These are phyloP conservation scores for Botrytis hyacinthi DNA, from an alignment of 2,329 filamentous ascomycete species.

Conservation along the genomic window DNA sequence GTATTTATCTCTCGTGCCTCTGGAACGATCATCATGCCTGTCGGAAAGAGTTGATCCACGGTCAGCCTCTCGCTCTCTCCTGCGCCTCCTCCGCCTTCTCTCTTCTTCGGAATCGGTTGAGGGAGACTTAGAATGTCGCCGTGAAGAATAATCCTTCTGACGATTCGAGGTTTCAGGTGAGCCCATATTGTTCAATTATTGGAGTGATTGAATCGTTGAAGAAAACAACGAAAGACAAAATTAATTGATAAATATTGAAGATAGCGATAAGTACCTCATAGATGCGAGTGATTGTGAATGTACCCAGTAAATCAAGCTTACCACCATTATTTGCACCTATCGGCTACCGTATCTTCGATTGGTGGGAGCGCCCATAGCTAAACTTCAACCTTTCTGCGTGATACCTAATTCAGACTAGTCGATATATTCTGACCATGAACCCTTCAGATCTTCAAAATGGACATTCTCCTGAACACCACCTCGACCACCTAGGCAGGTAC, in stretches of 20 bases:
- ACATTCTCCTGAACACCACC: background rate
- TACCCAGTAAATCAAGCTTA: background rate
- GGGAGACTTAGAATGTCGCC: conserved; percentile 30
- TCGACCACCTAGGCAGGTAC: background rate
- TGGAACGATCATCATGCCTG: conserved; percentile 13
- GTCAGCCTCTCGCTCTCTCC: conserved; percentile 27
- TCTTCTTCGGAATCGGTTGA: conserved; percentile 37
- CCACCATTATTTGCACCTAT: background rate
- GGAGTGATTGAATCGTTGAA: background rate
- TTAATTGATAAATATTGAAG: background rate
- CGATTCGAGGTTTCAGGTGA: conserved; percentile 17
- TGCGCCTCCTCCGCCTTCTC: conserved; percentile 30
- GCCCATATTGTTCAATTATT: conserved; percentile 25
- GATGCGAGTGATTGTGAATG: background rate
- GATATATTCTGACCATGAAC: background rate
- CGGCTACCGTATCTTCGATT: background rate
- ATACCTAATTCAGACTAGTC: conserved; percentile 3
- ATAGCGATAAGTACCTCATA: background rate
- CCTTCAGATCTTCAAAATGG: background rate
- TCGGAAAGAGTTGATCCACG: conserved; percentile 18
- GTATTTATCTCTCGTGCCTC: conserved; percentile 25
- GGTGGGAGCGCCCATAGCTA: background rate
- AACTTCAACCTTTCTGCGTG: background rate
- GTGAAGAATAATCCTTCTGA: conserved; percentile 27
- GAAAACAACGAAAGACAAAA: background rate